Evolutionary conservation across 352 stramenopile species (phyloP).

Genomic region (Phytopythium cucurbitacearum): DNA sequence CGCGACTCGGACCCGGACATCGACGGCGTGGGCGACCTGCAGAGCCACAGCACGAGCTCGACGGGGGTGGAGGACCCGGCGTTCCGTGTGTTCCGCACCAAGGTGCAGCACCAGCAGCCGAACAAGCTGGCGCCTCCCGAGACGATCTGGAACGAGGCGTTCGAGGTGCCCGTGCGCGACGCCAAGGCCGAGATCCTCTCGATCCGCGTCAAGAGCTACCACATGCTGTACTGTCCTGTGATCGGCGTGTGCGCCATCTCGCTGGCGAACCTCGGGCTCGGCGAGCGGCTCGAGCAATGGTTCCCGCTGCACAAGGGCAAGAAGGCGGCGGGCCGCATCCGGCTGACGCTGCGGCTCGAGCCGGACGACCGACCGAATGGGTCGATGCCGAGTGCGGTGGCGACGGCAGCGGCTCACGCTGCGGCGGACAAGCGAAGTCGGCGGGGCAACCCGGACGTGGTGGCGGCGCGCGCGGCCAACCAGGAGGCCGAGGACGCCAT

Average conservation of each 20-base stretch:
- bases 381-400: no score
- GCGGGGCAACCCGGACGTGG: constrained; percentile 22
- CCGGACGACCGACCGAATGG: constrained; percentile 8
- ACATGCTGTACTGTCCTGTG: constrained; percentile 50
- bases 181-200: constrained; percentile 43
- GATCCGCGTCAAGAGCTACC: constrained; percentile 63
- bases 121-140: constrained; percentile 23
- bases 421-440: constrained; percentile 11
- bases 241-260: constrained; percentile 50
- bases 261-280: constrained; percentile 35
- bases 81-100: constrained; percentile 48
- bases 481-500: constrained; percentile 63
- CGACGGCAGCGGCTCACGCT: no score
- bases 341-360: constrained; percentile 30
- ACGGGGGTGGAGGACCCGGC: constrained; percentile 2
- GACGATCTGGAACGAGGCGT: constrained; percentile 57
- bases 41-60: constrained; percentile 12
- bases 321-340: constrained; percentile 45
- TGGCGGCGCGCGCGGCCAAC: constrained; percentile 46
- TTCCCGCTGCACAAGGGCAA: constrained; percentile 45
- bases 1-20: constrained; percentile 12
- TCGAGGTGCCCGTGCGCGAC: constrained; percentile 38
- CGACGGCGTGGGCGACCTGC: constrained; percentile 5
- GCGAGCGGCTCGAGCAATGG: constrained; percentile 45
- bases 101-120: constrained; percentile 28